Base-by-base conservation (phyloP, 805 yeast species). In the Ogataea zsoltii region DNA sequence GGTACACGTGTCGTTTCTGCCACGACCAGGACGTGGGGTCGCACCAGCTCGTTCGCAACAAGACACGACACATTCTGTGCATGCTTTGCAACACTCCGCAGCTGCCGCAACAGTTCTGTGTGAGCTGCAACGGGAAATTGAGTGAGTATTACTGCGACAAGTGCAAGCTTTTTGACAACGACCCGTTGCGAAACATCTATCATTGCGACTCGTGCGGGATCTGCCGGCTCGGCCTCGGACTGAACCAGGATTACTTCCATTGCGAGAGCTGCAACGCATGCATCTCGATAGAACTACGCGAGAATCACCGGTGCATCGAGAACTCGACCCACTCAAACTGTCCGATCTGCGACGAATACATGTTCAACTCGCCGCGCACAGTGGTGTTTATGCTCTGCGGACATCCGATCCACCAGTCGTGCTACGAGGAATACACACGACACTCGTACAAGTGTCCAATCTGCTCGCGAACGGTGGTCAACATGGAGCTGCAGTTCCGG, bases 301-400 rank as follows among this genome's bases (percentile, higher is more conserved):
- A 84, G 51, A 79, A 82, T 48, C 97, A 92, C 68, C 78, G 76
- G 51, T 92, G 97, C 66, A 83, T 90, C 41, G 89, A 86, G 57
- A 82, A 89, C 54, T 82, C 96, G 5, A 90, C 96, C 0, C 94
- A 86, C 62, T 85, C 96, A 38, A 83, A 90, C 61, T 91, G 97
- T 64, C 96, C 97, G 1, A 88, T 91, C 30, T 91, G 97, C 67
- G 88, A 86, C 46, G 97, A 90, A 56, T 90, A 83, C 63, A 79
- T 91, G 79, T 91, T 91, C 63, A 85, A 89, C 13, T 83, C 94
- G 3, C 80, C 85, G 6, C 76, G 73, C 60, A 83, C 89, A 10
- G 96, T 90, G 34, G 96, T 89, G 16, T 90, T 91, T 63, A 89
- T 91, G 96, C 72, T 76, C 39, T 91, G 98, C 67, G 97, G 97